A percentile compares a stretch with the other conserved stretches of the same genome.
These are phyloP conservation scores for Pogostemon cablin DNA, from an alignment of 257 asterid genomes.

Conservation along the genomic window DNA sequence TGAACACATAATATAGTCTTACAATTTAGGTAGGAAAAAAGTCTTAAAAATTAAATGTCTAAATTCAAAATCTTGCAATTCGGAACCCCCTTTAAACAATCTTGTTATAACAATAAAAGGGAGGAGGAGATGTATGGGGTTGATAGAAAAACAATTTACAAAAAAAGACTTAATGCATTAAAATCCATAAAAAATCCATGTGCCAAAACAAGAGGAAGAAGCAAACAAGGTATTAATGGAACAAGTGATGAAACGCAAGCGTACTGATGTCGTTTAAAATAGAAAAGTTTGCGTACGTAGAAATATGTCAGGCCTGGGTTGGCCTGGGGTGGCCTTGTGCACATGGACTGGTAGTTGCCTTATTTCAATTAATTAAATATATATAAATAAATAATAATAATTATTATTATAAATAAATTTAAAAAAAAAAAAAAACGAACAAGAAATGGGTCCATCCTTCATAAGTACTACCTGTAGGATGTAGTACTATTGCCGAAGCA, in stretches of 20 bases:
- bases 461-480: not conserved
- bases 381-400: no score
- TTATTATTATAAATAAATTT: no score
- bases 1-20: no score
- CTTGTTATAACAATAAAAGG: no score
- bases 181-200: no score
- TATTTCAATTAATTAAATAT: not conserved
- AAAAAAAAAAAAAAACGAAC: slow-evolving; percentile 14
- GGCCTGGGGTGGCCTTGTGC: slow-evolving; percentile 19
- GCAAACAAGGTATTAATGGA: slow-evolving; percentile 18
- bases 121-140: no score
- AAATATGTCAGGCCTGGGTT: slow-evolving; percentile 2
- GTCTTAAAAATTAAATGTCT: no score
- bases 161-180: no score
- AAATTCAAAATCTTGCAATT: no score
- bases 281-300: slow-evolving; percentile 23
- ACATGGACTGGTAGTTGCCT: slow-evolving; percentile 33
- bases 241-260: slow-evolving; percentile 13
- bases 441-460: slow-evolving; percentile 27
- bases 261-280: slow-evolving; percentile 21
- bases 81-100: no score
- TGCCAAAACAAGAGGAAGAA: not conserved
- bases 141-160: no score
- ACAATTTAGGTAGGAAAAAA: no score
- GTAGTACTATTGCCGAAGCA: not conserved